Evolutionary conservation across 2,329 filamentous ascomycete genomes (phyloP).

Genomic region (Fusarium nurragi): DNA sequence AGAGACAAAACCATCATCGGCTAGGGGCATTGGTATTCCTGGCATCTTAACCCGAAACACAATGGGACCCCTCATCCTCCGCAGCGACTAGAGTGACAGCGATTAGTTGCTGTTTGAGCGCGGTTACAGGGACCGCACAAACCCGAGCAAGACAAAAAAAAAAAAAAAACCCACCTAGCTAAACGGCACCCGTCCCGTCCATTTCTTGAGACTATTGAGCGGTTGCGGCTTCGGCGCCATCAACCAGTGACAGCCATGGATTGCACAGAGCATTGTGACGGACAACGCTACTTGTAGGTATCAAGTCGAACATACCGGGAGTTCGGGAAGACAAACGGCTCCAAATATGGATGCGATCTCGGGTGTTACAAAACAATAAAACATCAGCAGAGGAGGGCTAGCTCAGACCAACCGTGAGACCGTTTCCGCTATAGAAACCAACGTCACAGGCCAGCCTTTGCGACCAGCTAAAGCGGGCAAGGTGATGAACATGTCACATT

Average conservation of each 20-base stretch:
- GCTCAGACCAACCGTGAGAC: not conserved
- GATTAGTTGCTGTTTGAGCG: slow-evolving; percentile 31
- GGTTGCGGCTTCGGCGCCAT: slow-evolving; percentile 26
- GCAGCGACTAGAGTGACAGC: slow-evolving; percentile 27
- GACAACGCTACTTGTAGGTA: not conserved
- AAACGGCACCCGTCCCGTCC: slow-evolving; percentile 14
- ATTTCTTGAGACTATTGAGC: slow-evolving; percentile 11
- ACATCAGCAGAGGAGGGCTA: slow-evolving; percentile 6
- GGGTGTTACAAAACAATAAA: slow-evolving; percentile 24
- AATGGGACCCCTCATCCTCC: slow-evolving; percentile 34
- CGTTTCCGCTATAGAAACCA: slow-evolving; percentile 24
- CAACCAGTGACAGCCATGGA: slow-evolving; percentile 15
- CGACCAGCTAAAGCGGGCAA: slow-evolving; percentile 13
- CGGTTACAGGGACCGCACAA: slow-evolving; percentile 32
- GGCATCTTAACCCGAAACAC: slow-evolving; percentile 40
- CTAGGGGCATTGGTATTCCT: slow-evolving; percentile 39
- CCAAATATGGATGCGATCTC: slow-evolving; percentile 17
- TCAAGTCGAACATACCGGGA: slow-evolving; percentile 26
- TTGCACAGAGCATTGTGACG: not conserved
- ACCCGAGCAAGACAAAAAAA: slow-evolving; percentile 16
- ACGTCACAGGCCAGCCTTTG: slow-evolving; percentile 25
- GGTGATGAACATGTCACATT: slow-evolving; percentile 2
- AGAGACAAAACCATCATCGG: slow-evolving; percentile 37
- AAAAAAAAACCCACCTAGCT: not conserved
- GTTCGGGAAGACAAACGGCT: slow-evolving; percentile 33